Base-by-base conservation (phyloP, 192 early-diverging fungal species). In the Umbelopsis isabellina region DNA sequence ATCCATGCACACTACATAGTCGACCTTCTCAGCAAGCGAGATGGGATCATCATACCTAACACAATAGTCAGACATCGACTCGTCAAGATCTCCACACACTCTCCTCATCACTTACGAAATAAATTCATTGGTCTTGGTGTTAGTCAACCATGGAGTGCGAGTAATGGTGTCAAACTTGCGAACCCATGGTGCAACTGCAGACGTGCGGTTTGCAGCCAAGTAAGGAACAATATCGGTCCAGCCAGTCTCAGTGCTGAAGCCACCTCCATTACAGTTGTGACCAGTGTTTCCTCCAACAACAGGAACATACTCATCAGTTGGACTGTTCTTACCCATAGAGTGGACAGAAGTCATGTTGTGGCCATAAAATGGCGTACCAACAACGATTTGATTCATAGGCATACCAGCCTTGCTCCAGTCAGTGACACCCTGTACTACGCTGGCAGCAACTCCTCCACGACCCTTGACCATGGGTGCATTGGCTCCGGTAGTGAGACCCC, bases 91-190 rank as follows among this genome's bases (percentile, higher is more conserved):
- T 55, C 10, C 2, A 0, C 13, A 25, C 21, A 30, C 13, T 23
- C 22, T 55, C 25, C 4, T 1, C 9, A 13, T 22, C 49, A 71
- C 69, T 37, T 87, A 90, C 1, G 87, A 85, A 16, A 90, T 77
- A 70, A 81, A 86, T 41, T 75, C 72, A 30, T 47, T 77, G 9
- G 79, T 83, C 3, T 74, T 70, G 4, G 53, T 48, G 67, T 86
- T 83, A 74, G 77, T 84, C 48, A 90, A 71, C 84, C 85, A 87
- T 15, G 88, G 87, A 0, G 88, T 87, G 6, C 83, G 75, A 1
- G 80, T 83, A n/a, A 73, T 72, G 3, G 75, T 20, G 53, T 89
- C 85, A 77, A 80, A 89, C 30, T 84, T 74, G 27, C 81, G 75
- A 1, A 83, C 50, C 84, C 84, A 90, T 13, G 78, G 80, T 5